These are phyloP conservation scores for Ciborinia camelliae DNA, from an alignment of 2,329 filamentous ascomycete species.

Conservation along the genomic window DNA sequence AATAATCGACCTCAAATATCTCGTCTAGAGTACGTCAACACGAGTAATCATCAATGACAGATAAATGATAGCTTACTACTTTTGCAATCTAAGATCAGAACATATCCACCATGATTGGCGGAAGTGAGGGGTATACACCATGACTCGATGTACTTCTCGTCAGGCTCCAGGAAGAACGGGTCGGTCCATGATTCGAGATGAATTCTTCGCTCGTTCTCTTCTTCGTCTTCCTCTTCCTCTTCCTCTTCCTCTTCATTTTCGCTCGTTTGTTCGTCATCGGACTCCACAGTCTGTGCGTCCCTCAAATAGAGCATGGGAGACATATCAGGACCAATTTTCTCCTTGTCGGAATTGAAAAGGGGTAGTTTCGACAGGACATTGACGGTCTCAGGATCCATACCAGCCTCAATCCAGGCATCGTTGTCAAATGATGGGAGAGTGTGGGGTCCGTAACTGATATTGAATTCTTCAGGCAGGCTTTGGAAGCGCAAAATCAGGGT, in stretches of 20 bases:
- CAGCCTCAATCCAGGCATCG: constrained; percentile 15
- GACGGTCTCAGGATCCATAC: constrained; percentile 19
- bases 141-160: constrained; percentile 16
- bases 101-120: constrained; percentile 19
- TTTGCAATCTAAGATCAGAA: constrained; percentile 20
- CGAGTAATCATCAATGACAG: constrained; percentile 3
- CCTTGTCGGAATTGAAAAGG: constrained; percentile 8
- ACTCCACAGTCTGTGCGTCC: constrained; percentile 7
- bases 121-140: constrained; percentile 19
- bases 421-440: constrained; percentile 16
- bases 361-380: constrained; percentile 14
- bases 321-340: constrained; percentile 18
- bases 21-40: constrained; percentile 16
- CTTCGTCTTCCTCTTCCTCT: not conserved
- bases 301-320: constrained; percentile 15
- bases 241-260: constrained; percentile 3
- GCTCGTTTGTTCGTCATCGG: constrained; percentile 10
- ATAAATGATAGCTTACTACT: constrained; percentile 12
- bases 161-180: constrained; percentile 13
- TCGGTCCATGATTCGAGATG: constrained; percentile 18
- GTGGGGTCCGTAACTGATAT: constrained; percentile 18
- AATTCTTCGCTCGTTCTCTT: constrained; percentile 10
- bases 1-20: constrained; percentile 17
- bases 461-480: constrained; percentile 17
- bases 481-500: constrained; percentile 16